phyloP scores from a whole-genome alignment of 2,329 filamentous ascomycete genomes.

The Cordyceps militaris region DNA sequence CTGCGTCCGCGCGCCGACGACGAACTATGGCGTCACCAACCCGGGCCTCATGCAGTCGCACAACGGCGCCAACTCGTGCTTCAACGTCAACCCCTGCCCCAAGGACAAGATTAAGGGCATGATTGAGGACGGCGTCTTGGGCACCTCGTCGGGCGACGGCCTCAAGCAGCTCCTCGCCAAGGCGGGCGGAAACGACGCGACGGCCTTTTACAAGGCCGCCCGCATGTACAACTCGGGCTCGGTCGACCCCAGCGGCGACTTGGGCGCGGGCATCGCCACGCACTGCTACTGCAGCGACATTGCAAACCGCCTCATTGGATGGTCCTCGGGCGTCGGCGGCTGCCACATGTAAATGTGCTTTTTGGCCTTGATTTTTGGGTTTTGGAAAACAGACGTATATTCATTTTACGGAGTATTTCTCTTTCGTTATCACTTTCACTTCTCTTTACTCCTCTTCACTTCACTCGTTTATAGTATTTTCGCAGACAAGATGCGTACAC shows the following conservation, averaged over 20 bases:
- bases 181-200: slow-evolving; percentile 23
- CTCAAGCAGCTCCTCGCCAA: slow-evolving; percentile 31
- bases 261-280: slow-evolving; percentile 36
- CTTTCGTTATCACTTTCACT: background rate
- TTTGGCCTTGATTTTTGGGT: background rate
- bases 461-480: background rate
- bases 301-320: slow-evolving; percentile 23
- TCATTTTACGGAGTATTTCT: background rate
- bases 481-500: too few relatives aligned
- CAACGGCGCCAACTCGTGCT: slow-evolving; percentile 29
- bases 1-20: slow-evolving; percentile 35
- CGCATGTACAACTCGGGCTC: slow-evolving; percentile 43
- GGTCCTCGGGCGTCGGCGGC: background rate
- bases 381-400: background rate
- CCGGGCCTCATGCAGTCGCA: slow-evolving; percentile 36
- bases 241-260: slow-evolving; percentile 26
- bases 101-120: slow-evolving; percentile 21
- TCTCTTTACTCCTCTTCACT: background rate
- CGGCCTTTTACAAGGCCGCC: slow-evolving; percentile 38
- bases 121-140: slow-evolving; percentile 34
- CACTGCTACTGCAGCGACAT: slow-evolving; percentile 45
- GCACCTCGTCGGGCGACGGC: slow-evolving; percentile 35
- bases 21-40: slow-evolving; percentile 33
- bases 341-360: slow-evolving; percentile 4
- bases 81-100: slow-evolving; percentile 24